A percentile compares a stretch with the other conserved stretches of the same genome.
Evolutionary conservation across 2,329 filamentous ascomycete genomes (phyloP).

Genomic region (Fusarium concolor): DNA sequence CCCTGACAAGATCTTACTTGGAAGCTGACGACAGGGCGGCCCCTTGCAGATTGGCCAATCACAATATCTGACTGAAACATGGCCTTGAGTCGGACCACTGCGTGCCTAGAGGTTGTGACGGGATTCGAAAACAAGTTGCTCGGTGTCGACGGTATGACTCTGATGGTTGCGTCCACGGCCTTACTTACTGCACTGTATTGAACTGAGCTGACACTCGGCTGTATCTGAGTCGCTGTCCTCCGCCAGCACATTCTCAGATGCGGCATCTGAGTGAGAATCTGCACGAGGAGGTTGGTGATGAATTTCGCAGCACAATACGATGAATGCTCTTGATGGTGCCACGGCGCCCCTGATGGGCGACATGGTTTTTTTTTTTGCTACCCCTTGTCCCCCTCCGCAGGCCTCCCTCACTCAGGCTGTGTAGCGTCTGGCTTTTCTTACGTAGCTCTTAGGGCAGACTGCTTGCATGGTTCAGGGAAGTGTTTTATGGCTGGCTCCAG

Average conservation of each 20-base stretch:
- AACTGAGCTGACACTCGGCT: slow-evolving; percentile 9
- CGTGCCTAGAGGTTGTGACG: slow-evolving; percentile 2
- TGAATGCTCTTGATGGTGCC: slow-evolving; percentile 36
- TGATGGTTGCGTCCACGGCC: slow-evolving; percentile 1
- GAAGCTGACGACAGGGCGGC: slow-evolving; percentile 40
- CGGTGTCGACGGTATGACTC: slow-evolving; percentile 17
- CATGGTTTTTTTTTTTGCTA: slow-evolving; percentile 27
- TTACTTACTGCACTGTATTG: neutral
- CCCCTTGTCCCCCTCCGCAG: slow-evolving; percentile 17
- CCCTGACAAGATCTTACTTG: slow-evolving; percentile 42
- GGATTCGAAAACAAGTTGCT: slow-evolving; percentile 17
- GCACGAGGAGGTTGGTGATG: slow-evolving; percentile 6
- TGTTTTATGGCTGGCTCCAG: slow-evolving; percentile 32
- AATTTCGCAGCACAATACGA: slow-evolving; percentile 24
- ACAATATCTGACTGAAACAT: slow-evolving; percentile 26
- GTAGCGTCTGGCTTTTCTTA: slow-evolving; percentile 24
- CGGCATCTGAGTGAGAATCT: slow-evolving; percentile 4
- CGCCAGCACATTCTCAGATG: neutral
- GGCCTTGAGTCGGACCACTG: slow-evolving; percentile 33
- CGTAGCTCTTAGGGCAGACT: slow-evolving; percentile 29
- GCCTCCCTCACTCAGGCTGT: slow-evolving; percentile 19
- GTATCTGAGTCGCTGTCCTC: slow-evolving; percentile 10
- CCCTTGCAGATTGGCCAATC: slow-evolving; percentile 45
- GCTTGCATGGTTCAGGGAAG: slow-evolving; percentile 32
- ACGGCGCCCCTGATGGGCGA: slow-evolving; percentile 30